Base-by-base conservation (phyloP, 1,284 basidiomycete genomes). In the Neonothopanus nambi region DNA sequence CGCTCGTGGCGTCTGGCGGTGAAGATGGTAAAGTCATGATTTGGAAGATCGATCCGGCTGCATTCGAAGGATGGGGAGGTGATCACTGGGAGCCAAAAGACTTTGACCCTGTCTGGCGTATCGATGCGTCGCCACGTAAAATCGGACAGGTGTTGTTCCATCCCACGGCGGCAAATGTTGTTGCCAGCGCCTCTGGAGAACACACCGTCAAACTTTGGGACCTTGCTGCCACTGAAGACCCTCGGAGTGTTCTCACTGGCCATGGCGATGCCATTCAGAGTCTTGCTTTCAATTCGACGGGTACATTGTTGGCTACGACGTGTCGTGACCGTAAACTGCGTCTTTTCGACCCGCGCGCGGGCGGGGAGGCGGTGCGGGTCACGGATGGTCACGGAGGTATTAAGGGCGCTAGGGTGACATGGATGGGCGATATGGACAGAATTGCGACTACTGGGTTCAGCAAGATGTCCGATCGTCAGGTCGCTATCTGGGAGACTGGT, bases 121-220 rank as follows among this genome's bases (percentile, higher is more conserved):
- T 92, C 70, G 84, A 85, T 61, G 89, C 79, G 18, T 87, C 84
- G 4, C 80, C 84, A 1, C 84, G 94, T 57, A 96, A 97, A 73
- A 85, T 97, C 55, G 96, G 96, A 1, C 96, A 98, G 65, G 91
- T 98, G 40, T 75, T 92, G 36, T 99, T 95, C 81, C 93, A 98
- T 68, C 95, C 96, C 0, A 93, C 92, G 1, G 94, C 96, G 0
- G 72, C 85, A 50, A 90, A 93, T 62, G 85, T 98, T 11, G 78
- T 99, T 24, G 91, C 93, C 1, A 89, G 87, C 39, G 88, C 95
- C 0, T 91, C 91, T 0, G 92, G 92, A 39, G 95, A 99, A 63
- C 86, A 95, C 65, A 80, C 84, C 41, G 85, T 98, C 61, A 93
- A 93, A 68, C 76, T 99, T 1, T 98, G 93, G 89, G 96, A 98